Percentiles rank a stretch among this genome's conserved stretches.
These are phyloP conservation scores for Fusarium solani-melongenae DNA, from an alignment of 2,329 filamentous ascomycete genomes.

Conservation along the genomic window DNA sequence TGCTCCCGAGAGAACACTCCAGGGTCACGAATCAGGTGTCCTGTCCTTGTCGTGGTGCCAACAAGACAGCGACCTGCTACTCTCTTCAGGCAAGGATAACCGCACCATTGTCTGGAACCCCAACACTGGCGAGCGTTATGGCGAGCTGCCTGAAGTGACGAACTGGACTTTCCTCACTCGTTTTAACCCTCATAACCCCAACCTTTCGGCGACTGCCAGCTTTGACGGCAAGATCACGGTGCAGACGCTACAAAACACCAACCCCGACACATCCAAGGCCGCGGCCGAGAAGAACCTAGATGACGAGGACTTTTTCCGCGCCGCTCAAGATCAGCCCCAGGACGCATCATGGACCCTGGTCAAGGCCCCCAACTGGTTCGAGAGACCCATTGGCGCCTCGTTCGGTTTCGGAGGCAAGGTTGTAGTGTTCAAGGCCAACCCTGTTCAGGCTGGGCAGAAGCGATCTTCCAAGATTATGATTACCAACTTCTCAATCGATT, in stretches of 20 bases:
- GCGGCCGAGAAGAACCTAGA: constrained; percentile 78
- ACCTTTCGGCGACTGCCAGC: constrained; percentile 91
- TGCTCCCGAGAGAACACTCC: constrained; percentile 87
- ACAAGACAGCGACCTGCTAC: constrained; percentile 87
- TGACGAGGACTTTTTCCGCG: constrained; percentile 96
- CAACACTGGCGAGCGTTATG: constrained; percentile 85
- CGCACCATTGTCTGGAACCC: constrained; percentile 96
- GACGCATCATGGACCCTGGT: constrained; percentile 87
- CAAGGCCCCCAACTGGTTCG: constrained; percentile 90
- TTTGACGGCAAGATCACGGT: constrained; percentile 97
- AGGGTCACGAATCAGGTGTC: constrained; percentile 94
- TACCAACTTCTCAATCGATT: constrained; percentile 89
- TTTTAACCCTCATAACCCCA: constrained; percentile 94
- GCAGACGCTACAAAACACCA: constrained; percentile 94
- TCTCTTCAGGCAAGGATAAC: constrained; percentile 98
- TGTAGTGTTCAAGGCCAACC: constrained; percentile 74
- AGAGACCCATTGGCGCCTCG: constrained; percentile 84
- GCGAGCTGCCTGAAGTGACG: constrained; percentile 96
- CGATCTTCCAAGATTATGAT: constrained; percentile 83
- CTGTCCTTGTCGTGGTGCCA: constrained; percentile 95
- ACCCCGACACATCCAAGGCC: constrained; percentile 76
- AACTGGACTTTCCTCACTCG: constrained; percentile 98
- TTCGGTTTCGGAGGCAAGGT: constrained; percentile 98
- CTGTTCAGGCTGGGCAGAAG: constrained; percentile 70
- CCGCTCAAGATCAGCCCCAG: constrained; percentile 91